Evolutionary conservation across 176 grass and related monocot genomes (phyloP).

Genomic region (Hordeum marinum): DNA sequence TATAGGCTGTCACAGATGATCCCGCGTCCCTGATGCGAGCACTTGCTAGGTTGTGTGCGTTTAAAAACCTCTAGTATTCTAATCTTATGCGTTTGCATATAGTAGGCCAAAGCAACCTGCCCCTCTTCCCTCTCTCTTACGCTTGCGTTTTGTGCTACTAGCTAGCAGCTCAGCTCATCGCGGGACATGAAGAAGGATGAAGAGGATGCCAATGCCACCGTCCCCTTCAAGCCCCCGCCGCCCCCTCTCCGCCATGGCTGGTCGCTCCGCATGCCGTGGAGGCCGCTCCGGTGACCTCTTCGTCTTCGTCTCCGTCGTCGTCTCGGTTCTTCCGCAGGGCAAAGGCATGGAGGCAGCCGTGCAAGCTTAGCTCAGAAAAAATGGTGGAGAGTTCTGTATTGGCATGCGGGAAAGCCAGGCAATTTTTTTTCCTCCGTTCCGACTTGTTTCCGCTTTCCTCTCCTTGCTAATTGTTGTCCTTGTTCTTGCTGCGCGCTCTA

Average conservation of each 20-base stretch:
- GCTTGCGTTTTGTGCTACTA: conserved; percentile 16
- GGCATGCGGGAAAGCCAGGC: conserved; percentile 74
- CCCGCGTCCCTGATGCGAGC: neutral
- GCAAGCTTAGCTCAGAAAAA: conserved; percentile 28
- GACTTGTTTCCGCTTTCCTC: conserved; percentile 33
- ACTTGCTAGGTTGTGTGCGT: conserved; percentile 25
- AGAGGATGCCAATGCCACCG: conserved; percentile 29
- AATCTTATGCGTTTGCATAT: conserved; percentile 25
- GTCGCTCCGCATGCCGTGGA: neutral
- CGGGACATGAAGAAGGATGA: conserved; percentile 36
- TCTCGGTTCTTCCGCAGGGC: conserved; percentile 32
- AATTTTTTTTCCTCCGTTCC: conserved; percentile 52
- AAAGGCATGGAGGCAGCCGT: conserved; percentile 28
- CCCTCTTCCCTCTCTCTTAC: neutral
- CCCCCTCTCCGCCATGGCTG: neutral
- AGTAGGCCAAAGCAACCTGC: conserved; percentile 32
- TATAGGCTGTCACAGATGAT: conserved; percentile 26
- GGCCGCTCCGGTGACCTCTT: conserved; percentile 30
- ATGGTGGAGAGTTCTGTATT: conserved; percentile 39
- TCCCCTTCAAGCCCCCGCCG: conserved; percentile 4
- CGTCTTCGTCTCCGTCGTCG: neutral
- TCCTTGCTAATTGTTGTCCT: conserved; percentile 14
- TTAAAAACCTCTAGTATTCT: conserved; percentile 43
- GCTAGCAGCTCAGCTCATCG: neutral
- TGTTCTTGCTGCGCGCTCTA: conserved; percentile 17